These are phyloP conservation scores for Austroboletus niveus DNA, from an alignment of 1,284 basidiomycete species.

Conservation along the genomic window DNA sequence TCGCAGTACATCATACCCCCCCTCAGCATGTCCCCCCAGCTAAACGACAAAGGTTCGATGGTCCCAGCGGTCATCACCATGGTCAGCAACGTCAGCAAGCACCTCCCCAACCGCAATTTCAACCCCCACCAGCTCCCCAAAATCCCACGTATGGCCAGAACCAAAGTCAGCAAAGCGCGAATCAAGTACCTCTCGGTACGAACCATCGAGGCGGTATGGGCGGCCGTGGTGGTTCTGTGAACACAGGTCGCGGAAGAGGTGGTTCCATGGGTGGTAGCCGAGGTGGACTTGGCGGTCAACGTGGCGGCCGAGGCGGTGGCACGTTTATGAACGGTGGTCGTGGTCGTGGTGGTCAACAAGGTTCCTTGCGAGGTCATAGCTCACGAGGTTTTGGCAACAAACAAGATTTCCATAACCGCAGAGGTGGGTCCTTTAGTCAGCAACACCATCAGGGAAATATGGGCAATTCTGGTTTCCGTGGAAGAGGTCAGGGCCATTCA, in stretches of 20 bases:
- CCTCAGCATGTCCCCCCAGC: slow-evolving; percentile 74
- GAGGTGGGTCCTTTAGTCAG: slow-evolving; percentile 61
- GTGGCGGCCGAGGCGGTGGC: slow-evolving; percentile 39
- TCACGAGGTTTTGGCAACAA: slow-evolving; percentile 60
- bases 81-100: slow-evolving; percentile 35
- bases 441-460: slow-evolving; percentile 44
- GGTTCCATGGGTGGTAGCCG: slow-evolving; percentile 45
- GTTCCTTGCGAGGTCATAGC: slow-evolving; percentile 54
- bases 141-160: slow-evolving; percentile 42
- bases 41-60: slow-evolving; percentile 83
- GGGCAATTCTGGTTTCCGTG: slow-evolving; percentile 45
- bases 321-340: slow-evolving; percentile 40
- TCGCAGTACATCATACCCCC: slow-evolving; percentile 57
- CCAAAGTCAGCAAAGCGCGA: slow-evolving; percentile 40
- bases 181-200: slow-evolving; percentile 43
- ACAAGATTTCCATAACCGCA: slow-evolving; percentile 59
- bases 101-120: slow-evolving; percentile 39
- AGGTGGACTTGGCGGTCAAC: slow-evolving; percentile 38
- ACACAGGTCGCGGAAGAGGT: slow-evolving; percentile 45
- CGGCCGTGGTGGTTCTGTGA: slow-evolving; percentile 32
- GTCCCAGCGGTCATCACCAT: slow-evolving; percentile 52
- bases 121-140: slow-evolving; percentile 49
- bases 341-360: slow-evolving; percentile 31
- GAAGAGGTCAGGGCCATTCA: slow-evolving; percentile 40
- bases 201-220: slow-evolving; percentile 40